Evolutionary conservation across 495 filamentous ascomycete species (phyloP).

Genomic region (Penicillium soppii): DNA sequence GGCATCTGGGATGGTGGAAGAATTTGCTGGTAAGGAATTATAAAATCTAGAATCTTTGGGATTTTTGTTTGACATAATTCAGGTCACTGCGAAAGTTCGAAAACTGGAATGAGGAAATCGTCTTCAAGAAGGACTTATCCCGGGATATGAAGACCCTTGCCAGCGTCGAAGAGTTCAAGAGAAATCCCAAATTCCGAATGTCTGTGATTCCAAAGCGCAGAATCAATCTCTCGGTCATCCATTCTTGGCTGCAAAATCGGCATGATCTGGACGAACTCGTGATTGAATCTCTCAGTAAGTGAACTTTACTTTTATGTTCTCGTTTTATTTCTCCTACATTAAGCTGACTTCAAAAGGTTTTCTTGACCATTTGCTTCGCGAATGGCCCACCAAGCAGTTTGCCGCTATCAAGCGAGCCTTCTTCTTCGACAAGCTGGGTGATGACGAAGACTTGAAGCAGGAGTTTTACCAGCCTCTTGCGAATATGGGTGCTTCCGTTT

Average conservation of each 20-base stretch:
- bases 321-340: background rate
- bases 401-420: slow-evolving; percentile 74
- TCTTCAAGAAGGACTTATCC: background rate
- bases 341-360: slow-evolving; percentile 54
- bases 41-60: background rate
- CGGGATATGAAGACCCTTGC: slow-evolving; percentile 1
- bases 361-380: slow-evolving; percentile 83
- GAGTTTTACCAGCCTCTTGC: slow-evolving; percentile 10
- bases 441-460: slow-evolving; percentile 23
- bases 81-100: slow-evolving; percentile 39
- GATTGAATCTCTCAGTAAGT: slow-evolving; percentile 74
- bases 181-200: slow-evolving; percentile 48
- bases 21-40: slow-evolving; percentile 68
- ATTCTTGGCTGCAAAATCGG: slow-evolving; percentile 60
- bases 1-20: slow-evolving; percentile 79
- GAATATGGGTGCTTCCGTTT: slow-evolving; percentile 62
- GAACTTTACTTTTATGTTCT: background rate
- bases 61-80: slow-evolving; percentile 3
- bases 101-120: slow-evolving; percentile 21
- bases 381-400: slow-evolving; percentile 63
- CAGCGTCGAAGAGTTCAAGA: background rate
- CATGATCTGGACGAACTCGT: slow-evolving; percentile 59
- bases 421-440: slow-evolving; percentile 50
- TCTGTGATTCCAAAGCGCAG: slow-evolving; percentile 55
- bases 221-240: slow-evolving; percentile 64